phyloP scores from a whole-genome alignment of 148 eudicot species.

The Camellia granthamiana region DNA sequence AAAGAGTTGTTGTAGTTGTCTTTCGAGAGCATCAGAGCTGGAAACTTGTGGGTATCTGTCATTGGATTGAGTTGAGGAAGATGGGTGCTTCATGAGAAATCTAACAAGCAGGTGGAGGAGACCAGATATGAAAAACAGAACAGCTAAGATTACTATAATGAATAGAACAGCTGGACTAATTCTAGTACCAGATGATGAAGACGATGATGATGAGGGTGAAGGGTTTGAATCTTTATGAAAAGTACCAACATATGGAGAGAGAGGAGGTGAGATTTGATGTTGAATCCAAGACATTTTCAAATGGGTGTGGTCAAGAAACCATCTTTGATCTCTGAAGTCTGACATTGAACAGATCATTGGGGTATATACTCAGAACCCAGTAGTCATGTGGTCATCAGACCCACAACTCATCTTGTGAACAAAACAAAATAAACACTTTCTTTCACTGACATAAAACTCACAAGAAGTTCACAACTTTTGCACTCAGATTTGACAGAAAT shows the following conservation, averaged over 20 bases:
- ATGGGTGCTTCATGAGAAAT: slow-evolving; percentile 37
- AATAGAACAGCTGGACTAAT: slow-evolving; percentile 54
- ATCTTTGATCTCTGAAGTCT: slow-evolving; percentile 27
- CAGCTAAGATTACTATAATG: slow-evolving; percentile 47
- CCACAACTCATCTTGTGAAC: neutral
- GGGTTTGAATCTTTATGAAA: too few relatives aligned
- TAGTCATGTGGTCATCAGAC: neutral
- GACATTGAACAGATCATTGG: slow-evolving; percentile 25
- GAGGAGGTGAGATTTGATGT: slow-evolving; percentile 44
- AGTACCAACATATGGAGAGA: slow-evolving; percentile 7
- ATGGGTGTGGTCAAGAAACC: slow-evolving; percentile 44
- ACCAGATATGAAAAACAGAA: slow-evolving; percentile 42
- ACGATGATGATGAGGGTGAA: slow-evolving; percentile 18
- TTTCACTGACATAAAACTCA: neutral
- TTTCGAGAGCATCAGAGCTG: slow-evolving; percentile 36
- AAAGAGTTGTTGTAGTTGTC: slow-evolving; percentile 59
- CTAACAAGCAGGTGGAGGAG: slow-evolving; percentile 47
- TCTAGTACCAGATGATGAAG: slow-evolving; percentile 37
- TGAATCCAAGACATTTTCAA: slow-evolving; percentile 50
- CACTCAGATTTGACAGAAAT: neutral
- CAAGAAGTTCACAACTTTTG: neutral
- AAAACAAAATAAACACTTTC: slow-evolving; percentile 4
- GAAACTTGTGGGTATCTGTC: slow-evolving; percentile 31
- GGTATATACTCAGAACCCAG: neutral
- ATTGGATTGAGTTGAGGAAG: slow-evolving; percentile 23